Evolutionary conservation across 805 yeast genomes (phyloP).

Genomic region (Pichia scutulata): DNA sequence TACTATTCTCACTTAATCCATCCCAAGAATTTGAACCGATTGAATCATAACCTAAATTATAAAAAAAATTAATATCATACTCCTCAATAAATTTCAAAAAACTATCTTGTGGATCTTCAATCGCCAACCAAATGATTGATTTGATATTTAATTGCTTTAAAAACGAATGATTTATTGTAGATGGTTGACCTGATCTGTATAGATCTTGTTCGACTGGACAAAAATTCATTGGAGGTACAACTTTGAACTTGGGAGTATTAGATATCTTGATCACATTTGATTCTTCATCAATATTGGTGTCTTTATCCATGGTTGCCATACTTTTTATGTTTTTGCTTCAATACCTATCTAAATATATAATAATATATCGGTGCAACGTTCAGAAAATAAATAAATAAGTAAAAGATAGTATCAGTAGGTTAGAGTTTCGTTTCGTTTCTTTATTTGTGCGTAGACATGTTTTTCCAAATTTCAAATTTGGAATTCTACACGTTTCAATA

Average conservation of each 20-base stretch:
- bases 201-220: conserved; percentile 87
- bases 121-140: conserved; percentile 89
- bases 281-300: background rate
- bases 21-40: conserved; percentile 81
- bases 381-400: too few relatives aligned
- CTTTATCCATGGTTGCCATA: background rate
- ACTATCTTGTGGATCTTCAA: conserved; percentile 90
- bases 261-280: background rate
- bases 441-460: background rate
- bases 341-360: background rate
- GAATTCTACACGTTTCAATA: background rate
- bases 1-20: conserved; percentile 76
- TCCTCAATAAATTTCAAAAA: conserved; percentile 74
- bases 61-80: conserved; percentile 67
- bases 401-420: too few relatives aligned
- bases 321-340: too few relatives aligned
- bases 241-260: conserved; percentile 44
- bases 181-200: conserved; percentile 91
- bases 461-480: background rate
- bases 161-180: conserved; percentile 86
- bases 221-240: conserved; percentile 91
- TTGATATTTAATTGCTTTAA: conserved; percentile 63
- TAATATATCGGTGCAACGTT: too few relatives aligned
- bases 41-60: conserved; percentile 60
- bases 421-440: too few relatives aligned